Conservation (phyloP, 441 rosid species). For the Aquilaria agallochum region DNA sequence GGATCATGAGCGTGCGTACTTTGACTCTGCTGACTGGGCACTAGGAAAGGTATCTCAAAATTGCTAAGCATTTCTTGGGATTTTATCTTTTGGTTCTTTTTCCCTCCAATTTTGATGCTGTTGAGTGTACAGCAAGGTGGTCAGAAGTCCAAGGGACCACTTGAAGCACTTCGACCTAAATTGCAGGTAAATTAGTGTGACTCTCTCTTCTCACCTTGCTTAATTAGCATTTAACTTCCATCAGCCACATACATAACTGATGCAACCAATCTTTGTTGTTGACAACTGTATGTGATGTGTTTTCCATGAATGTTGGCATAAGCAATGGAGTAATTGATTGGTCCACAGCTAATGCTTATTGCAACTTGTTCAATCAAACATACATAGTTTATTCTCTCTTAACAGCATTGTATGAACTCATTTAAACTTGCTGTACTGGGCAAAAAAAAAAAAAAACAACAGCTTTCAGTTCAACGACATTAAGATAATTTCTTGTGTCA, state of each 20-base stretch:
- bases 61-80: neutral
- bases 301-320: too few species aligned
- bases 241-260: neutral
- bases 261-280: too few species aligned
- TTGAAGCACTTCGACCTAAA: conserved; percentile 98
- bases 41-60: conserved; percentile 81
- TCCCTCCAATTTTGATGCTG: conserved; percentile 8
- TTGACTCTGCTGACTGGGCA: conserved; percentile 99
- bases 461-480: too few species aligned
- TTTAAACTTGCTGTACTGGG: too few species aligned
- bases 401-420: too few species aligned
- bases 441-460: too few species aligned
- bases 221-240: conserved; percentile 4
- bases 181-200: conserved; percentile 54
- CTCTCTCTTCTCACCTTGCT: neutral
- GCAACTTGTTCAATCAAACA: too few species aligned
- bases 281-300: too few species aligned
- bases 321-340: too few species aligned
- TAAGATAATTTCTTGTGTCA: too few species aligned
- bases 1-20: conserved; percentile 99
- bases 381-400: too few species aligned
- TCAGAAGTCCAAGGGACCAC: conserved; percentile 98
- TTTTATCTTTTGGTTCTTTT: conserved; percentile 9
- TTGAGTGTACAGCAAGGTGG: conserved; percentile 83
- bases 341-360: too few species aligned